These are phyloP conservation scores for Ganoderma lucidum DNA, from an alignment of 1,284 basidiomycete genomes.

Conservation along the genomic window DNA sequence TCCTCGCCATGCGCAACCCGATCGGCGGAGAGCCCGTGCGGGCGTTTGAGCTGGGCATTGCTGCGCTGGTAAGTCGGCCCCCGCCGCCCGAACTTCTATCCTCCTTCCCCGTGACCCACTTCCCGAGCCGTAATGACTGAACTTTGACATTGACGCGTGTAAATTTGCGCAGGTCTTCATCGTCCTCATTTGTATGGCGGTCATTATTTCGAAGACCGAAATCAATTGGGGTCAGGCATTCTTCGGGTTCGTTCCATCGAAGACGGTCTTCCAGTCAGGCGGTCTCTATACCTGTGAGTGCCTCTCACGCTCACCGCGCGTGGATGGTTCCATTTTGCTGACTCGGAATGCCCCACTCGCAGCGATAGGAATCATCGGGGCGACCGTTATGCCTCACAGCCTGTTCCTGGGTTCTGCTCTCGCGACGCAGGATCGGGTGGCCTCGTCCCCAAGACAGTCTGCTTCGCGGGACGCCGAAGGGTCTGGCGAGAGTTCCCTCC, in stretches of 20 bases:
- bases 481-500: not conserved
- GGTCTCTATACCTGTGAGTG: constrained; percentile 82
- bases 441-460: constrained; percentile 27
- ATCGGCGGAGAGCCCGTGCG: constrained; percentile 65
- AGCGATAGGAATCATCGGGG: constrained; percentile 86
- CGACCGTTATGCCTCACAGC: constrained; percentile 92
- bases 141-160: constrained; percentile 4
- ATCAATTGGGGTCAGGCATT: constrained; percentile 86
- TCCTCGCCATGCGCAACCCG: constrained; percentile 71
- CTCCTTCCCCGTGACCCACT: not conserved
- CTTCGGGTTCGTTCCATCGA: constrained; percentile 84
- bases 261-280: constrained; percentile 63
- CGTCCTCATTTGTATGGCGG: constrained; percentile 83
- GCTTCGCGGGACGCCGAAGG: not conserved
- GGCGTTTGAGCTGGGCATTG: constrained; percentile 79
- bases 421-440: constrained; percentile 79
- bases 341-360: constrained; percentile 12
- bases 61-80: constrained; percentile 53
- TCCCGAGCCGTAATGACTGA: constrained; percentile 10
- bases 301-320: constrained; percentile 14
- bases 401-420: constrained; percentile 90
- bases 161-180: constrained; percentile 66
- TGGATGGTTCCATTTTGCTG: constrained; percentile 8
- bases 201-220: constrained; percentile 79
- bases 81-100: not conserved